phyloP scores from a whole-genome alignment of 345 rosid species.

The Eucalyptus caleyi region DNA sequence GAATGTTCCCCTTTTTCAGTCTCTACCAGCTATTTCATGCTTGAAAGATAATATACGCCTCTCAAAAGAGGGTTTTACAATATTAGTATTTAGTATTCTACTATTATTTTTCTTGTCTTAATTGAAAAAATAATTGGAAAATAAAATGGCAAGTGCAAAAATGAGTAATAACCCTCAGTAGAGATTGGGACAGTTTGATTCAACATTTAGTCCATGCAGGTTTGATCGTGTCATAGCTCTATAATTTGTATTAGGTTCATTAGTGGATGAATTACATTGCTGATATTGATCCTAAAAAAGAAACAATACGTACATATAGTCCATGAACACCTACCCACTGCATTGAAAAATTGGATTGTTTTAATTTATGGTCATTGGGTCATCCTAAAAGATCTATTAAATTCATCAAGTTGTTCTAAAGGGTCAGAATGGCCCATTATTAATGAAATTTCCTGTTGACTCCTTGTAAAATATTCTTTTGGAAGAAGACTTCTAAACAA shows the following conservation, averaged over 20 bases:
- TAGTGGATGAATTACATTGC: background rate
- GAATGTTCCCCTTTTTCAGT: background rate
- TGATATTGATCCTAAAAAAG: background rate
- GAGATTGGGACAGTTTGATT: background rate
- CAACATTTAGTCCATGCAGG: background rate
- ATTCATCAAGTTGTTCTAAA: background rate
- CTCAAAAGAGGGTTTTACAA: background rate
- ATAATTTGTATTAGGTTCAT: background rate
- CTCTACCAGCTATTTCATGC: background rate
- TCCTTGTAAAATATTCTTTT: background rate
- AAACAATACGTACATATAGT: background rate
- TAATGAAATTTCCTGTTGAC: background rate
- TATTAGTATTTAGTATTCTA: background rate
- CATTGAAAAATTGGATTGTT: constrained; percentile 1
- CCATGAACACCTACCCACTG: background rate
- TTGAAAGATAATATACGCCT: background rate
- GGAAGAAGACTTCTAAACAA: background rate
- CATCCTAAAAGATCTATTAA: background rate
- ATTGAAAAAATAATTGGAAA: background rate
- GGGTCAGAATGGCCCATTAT: background rate
- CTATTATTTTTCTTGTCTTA: too few relatives aligned
- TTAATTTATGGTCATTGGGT: background rate
- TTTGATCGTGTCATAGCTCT: background rate
- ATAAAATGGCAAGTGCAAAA: background rate
- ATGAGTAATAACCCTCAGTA: background rate